Base-by-base conservation (phyloP, 192 early-diverging fungal species). In the Jimgerdemannia flammicorona region DNA sequence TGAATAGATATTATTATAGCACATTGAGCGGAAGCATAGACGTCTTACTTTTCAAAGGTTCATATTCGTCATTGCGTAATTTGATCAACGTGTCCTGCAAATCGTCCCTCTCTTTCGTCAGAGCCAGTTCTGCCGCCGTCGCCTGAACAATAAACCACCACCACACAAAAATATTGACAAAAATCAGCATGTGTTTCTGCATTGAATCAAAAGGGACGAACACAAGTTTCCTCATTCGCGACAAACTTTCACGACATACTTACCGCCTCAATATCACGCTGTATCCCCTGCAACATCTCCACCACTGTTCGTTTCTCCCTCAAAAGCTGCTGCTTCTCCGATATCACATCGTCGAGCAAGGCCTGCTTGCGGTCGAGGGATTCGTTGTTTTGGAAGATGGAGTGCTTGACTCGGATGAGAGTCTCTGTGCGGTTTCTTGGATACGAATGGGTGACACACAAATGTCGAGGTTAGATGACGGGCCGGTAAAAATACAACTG, bases 231-330 rank as follows among this genome's bases (percentile, higher is more conserved):
- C 0, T 43, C 3, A 59, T n/a, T 54, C 18, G 18, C 7, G 2
- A 71, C 44, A 40, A 3, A 20, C 39, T 44, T 39, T 11, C 59
- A 3, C 65, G 2, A 42, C 8, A 63, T 8, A 54, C 74, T 59
- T 75, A 81, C 80, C 2, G 71, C 67, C 3, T 79, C 78, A 11
- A 83, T 69, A 72, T 83, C 81, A 65, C 70, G 64, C 59, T 79
- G 74, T 19, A 83, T 75, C 43, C n/a, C 72, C 20, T 79, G 75
- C 6, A 83, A 43, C 77, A 83, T 77, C 14, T 76, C 78, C 66
- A 79, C 14, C 41, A 83, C 40, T 54, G 72, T 40, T 63, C 69
- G 64, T 41, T 77, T 76, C 69, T 83, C 81, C 70, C 75, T 76
- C 20, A 68, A 44, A 2, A 75, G 75, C 4, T 70, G 59, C 11